These are phyloP conservation scores for Pulveroboletus sp. DNA, from an alignment of 768 basidiomycete species.

Conservation along the genomic window DNA sequence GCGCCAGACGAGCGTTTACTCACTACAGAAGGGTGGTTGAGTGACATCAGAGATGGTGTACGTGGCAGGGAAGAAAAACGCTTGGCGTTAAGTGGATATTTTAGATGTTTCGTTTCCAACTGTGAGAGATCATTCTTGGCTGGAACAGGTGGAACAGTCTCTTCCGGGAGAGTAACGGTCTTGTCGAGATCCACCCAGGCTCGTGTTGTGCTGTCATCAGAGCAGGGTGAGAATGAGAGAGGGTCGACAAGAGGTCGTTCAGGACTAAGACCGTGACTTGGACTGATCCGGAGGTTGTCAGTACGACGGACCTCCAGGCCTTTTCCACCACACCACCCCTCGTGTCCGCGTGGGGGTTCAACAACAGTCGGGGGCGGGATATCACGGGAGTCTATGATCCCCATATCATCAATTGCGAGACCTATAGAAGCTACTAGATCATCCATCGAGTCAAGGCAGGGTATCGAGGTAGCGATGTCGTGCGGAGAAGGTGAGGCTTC, in stretches of 20 bases:
- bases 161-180: constrained; percentile 14
- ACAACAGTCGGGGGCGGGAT: constrained; percentile 40
- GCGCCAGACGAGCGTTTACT: constrained; percentile 25
- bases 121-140: constrained; percentile 22
- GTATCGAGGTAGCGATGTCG: constrained; percentile 17
- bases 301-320: constrained; percentile 33
- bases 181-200: constrained; percentile 18
- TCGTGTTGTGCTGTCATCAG: constrained; percentile 19
- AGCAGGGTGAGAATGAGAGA: constrained; percentile 14
- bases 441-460: constrained; percentile 33
- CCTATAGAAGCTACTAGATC: constrained; percentile 37
- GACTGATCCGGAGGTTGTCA: constrained; percentile 13
- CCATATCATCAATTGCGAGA: constrained; percentile 38
- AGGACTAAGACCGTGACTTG: constrained; percentile 6
- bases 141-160: constrained; percentile 29
- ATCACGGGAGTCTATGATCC: constrained; percentile 30
- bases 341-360: constrained; percentile 35
- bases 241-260: constrained; percentile 12
- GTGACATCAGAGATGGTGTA: constrained; percentile 58
- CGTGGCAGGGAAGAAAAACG: constrained; percentile 59
- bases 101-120: constrained; percentile 23
- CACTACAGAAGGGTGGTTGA: constrained; percentile 18
- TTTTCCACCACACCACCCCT: constrained; percentile 23
- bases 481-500: constrained; percentile 11
- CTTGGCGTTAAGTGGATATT: constrained; percentile 34